Evolutionary conservation across 345 rosid genomes (phyloP).

Genomic region (Gossypium ekmanianum): DNA sequence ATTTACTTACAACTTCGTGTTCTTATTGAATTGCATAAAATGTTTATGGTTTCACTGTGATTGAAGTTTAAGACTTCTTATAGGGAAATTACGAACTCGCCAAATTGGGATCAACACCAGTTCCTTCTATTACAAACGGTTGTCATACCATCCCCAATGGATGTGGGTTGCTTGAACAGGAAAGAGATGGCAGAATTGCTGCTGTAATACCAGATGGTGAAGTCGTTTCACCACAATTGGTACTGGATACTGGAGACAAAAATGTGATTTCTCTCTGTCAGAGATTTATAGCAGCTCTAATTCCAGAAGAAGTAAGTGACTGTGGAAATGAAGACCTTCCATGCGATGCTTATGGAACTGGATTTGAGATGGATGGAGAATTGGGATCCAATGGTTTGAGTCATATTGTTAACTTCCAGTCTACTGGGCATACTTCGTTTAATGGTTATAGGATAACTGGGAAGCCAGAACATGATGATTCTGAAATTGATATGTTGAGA

Average conservation of each 20-base stretch:
- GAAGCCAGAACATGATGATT: conserved; percentile 47
- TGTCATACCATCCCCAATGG: conserved; percentile 24
- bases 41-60: neutral
- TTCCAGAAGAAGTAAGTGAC: conserved; percentile 62
- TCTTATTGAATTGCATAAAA: neutral
- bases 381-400: conserved; percentile 51
- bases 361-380: conserved; percentile 53
- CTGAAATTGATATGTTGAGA: conserved; percentile 40
- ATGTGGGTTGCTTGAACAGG: conserved; percentile 33
- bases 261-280: conserved; percentile 57
- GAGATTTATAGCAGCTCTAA: conserved; percentile 78
- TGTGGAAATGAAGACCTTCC: conserved; percentile 46
- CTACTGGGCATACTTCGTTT: conserved; percentile 27
- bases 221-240: conserved; percentile 28
- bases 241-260: conserved; percentile 34
- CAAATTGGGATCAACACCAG: conserved; percentile 18
- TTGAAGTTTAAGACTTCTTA: conserved; percentile 20
- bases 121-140: conserved; percentile 28
- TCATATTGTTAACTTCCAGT: conserved; percentile 41
- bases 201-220: conserved; percentile 28
- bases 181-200: conserved; percentile 25
- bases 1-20: neutral
- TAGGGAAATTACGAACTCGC: conserved; percentile 42
- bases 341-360: conserved; percentile 50
- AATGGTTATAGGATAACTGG: conserved; percentile 52